phyloP scores from a whole-genome alignment of 331 rosid genomes.

The Cydonia oblonga region DNA sequence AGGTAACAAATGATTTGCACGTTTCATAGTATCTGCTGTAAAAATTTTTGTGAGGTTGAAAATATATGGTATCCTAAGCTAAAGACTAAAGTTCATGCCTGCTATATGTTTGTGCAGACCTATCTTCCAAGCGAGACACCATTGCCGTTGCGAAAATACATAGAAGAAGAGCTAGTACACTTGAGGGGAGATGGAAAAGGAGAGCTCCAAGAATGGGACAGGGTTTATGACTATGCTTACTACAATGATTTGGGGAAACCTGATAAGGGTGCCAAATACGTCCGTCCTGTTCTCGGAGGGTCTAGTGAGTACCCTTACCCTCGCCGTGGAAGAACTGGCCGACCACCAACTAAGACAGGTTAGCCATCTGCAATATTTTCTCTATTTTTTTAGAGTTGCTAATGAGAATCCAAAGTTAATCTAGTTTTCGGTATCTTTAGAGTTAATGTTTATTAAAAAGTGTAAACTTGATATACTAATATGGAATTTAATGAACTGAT shows the following conservation, averaged over 20 bases:
- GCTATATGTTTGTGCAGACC: conserved; percentile 23
- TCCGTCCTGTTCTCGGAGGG: conserved; percentile 74
- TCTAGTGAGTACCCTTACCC: conserved; percentile 72
- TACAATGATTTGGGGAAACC: conserved; percentile 73
- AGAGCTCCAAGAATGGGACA: conserved; percentile 57
- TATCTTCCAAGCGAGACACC: conserved; percentile 62
- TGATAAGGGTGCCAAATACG: conserved; percentile 36
- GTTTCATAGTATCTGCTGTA: not conserved
- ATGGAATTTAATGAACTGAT: not conserved
- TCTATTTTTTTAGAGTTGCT: not conserved
- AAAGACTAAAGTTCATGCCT: not conserved
- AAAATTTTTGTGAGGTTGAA: not conserved
- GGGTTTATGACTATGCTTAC: conserved; percentile 73
- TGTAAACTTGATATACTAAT: not conserved
- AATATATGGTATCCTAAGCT: not conserved
- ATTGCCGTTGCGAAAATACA: conserved; percentile 28
- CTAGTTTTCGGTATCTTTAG: not conserved
- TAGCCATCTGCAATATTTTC: not conserved
- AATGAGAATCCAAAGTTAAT: not conserved
- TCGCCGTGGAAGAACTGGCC: conserved; percentile 69
- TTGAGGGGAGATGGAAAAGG: conserved; percentile 65
- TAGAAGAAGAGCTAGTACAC: conserved; percentile 39
- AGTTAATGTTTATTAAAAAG: not conserved
- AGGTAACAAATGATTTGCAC: conserved; percentile 22
- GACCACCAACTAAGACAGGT: conserved; percentile 53